Evolutionary conservation across 352 stramenopile genomes (phyloP).

Genomic region (Globisporangium cystogenes): DNA sequence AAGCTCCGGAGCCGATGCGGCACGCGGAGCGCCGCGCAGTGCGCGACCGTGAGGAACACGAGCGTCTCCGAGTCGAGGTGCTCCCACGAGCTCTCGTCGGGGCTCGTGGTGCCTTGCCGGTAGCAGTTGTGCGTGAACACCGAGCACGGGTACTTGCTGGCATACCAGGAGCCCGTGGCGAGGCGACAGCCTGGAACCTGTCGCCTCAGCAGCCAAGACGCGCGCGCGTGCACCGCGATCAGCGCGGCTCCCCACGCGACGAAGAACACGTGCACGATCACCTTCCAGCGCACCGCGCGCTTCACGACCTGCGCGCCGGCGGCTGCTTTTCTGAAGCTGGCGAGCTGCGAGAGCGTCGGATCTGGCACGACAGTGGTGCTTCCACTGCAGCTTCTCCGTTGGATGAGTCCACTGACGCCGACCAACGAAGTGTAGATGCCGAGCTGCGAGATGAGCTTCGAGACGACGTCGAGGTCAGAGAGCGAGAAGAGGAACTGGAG

Average conservation of each 20-base stretch:
- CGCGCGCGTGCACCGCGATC: constrained; percentile 2
- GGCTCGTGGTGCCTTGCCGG: background rate
- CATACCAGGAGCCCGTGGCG: constrained; percentile 4
- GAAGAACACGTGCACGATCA: too few species aligned
- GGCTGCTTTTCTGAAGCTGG: too few species aligned
- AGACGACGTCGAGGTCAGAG: constrained; percentile 8
- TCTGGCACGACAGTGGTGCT: too few species aligned
- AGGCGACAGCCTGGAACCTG: background rate
- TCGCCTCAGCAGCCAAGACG: constrained; percentile 1
- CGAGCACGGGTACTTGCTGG: constrained; percentile 3
- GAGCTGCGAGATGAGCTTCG: constrained; percentile 17
- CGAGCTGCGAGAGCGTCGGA: too few species aligned
- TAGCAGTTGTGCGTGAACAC: constrained; percentile 11
- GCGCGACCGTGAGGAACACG: constrained; percentile 15
- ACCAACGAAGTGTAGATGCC: constrained; percentile 16
- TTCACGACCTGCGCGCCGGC: too few species aligned
- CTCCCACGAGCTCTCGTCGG: background rate
- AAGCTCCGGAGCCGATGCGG: constrained; percentile 13
- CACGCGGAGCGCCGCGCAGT: constrained; percentile 17
- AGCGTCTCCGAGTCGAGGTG: constrained; percentile 10
- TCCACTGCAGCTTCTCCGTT: background rate
- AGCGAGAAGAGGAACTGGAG: constrained; percentile 17
- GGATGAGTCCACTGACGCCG: constrained; percentile 2
- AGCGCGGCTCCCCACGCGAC: constrained; percentile 2
- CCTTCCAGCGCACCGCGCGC: too few species aligned